Evolutionary conservation across 345 rosid genomes (phyloP).

Genomic region (Salix dunnii): DNA sequence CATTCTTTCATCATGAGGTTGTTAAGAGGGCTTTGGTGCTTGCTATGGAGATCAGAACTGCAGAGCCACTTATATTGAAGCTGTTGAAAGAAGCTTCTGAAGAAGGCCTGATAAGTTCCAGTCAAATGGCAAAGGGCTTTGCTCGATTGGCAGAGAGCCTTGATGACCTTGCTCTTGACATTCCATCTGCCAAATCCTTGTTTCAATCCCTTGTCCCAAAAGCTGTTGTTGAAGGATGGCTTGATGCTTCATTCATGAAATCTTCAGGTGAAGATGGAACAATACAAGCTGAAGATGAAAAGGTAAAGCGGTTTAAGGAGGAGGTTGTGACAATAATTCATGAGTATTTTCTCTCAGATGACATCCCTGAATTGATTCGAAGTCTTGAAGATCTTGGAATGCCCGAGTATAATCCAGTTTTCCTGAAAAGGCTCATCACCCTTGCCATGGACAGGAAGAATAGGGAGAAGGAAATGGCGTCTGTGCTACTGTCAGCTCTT

Average conservation of each 20-base stretch:
- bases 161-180: slow-evolving; percentile 93
- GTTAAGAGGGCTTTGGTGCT: slow-evolving; percentile 93
- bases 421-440: slow-evolving; percentile 83
- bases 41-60: slow-evolving; percentile 71
- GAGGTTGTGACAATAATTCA: slow-evolving; percentile 78
- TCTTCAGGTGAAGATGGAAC: slow-evolving; percentile 42
- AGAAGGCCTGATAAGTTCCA: slow-evolving; percentile 91
- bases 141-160: slow-evolving; percentile 80
- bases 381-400: slow-evolving; percentile 80
- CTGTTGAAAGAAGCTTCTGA: slow-evolving; percentile 85
- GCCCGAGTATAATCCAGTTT: slow-evolving; percentile 73
- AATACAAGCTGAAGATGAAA: slow-evolving; percentile 40
- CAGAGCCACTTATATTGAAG: slow-evolving; percentile 63
- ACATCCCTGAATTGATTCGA: slow-evolving; percentile 87
- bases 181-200: slow-evolving; percentile 69
- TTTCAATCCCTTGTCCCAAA: slow-evolving; percentile 59
- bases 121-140: slow-evolving; percentile 94
- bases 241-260: slow-evolving; percentile 58
- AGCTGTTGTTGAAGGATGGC: slow-evolving; percentile 89
- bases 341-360: slow-evolving; percentile 95
- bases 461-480: slow-evolving; percentile 99
- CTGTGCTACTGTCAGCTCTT: slow-evolving; percentile 86
- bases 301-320: slow-evolving; percentile 63
- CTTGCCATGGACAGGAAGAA: slow-evolving; percentile 97
- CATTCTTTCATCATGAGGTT: slow-evolving; percentile 97